Evolutionary conservation across 179 eudicot genomes (phyloP).

Genomic region (Nepenthes alata): DNA sequence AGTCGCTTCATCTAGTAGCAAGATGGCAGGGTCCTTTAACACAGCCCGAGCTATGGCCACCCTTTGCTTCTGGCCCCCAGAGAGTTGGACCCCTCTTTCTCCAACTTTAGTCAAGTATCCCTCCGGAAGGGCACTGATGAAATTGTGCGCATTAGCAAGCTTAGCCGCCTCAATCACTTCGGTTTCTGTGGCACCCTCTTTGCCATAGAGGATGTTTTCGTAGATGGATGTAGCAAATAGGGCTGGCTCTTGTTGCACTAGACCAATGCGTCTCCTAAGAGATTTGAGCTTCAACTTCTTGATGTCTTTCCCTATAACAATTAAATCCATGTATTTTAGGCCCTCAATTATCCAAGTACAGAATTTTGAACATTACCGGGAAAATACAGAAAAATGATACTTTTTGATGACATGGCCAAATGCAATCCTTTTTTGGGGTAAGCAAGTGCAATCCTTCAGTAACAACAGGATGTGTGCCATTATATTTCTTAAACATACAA

Average conservation of each 20-base stretch:
- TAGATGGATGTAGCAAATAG: conserved; percentile 83
- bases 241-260: conserved; percentile 96
- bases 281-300: conserved; percentile 70
- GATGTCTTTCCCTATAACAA: conserved; percentile 60
- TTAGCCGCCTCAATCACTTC: conserved; percentile 92
- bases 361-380: background rate
- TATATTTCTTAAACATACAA: no score
- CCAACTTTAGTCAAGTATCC: conserved; percentile 94
- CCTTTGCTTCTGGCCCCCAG: conserved; percentile 95
- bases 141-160: conserved; percentile 78
- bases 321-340: background rate
- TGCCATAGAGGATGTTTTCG: conserved; percentile 86
- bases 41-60: conserved; percentile 95
- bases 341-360: background rate
- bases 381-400: background rate
- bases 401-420: no score
- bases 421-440: no score
- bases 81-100: conserved; percentile 81
- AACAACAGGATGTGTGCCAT: no score
- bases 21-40: conserved; percentile 63
- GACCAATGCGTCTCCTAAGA: conserved; percentile 66
- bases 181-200: conserved; percentile 72
- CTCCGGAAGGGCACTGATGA: conserved; percentile 81
- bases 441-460: no score
- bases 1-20: conserved; percentile 85